Evolutionary conservation across 257 asterid genomes (phyloP).

Genomic region (Lavandula angustifolia): DNA sequence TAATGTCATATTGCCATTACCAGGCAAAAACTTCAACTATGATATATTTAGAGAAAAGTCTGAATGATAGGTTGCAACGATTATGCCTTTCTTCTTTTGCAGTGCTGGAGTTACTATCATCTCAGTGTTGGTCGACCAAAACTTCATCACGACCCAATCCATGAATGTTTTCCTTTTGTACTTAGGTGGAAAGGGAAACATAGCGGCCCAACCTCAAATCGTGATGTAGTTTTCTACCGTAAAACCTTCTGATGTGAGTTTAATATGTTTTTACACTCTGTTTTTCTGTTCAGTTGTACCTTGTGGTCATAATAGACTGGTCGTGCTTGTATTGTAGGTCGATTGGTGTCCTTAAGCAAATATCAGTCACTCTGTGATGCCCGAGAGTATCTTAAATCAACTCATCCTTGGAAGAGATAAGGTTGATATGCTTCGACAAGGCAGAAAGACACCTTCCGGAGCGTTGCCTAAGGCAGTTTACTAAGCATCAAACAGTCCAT

Average conservation of each 20-base stretch:
- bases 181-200: conserved; percentile 99
- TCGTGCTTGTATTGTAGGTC: conserved; percentile 50
- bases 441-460: conserved; percentile 98
- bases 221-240: conserved; percentile 91
- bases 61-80: conserved; percentile 9
- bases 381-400: conserved; percentile 65
- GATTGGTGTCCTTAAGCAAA: conserved; percentile 95
- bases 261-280: background rate
- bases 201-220: conserved; percentile 85
- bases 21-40: conserved; percentile 13
- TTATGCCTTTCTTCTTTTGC: conserved; percentile 37
- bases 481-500: conserved; percentile 80
- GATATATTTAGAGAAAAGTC: background rate
- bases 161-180: conserved; percentile 96
- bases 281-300: conserved; percentile 17
- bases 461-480: conserved; percentile 90
- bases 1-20: conserved; percentile 5
- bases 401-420: conserved; percentile 90
- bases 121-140: conserved; percentile 85
- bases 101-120: conserved; percentile 99
- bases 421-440: conserved; percentile 93
- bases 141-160: conserved; percentile 86
- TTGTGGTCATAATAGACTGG: conserved; percentile 1
- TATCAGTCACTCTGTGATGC: conserved; percentile 80
- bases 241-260: conserved; percentile 55